Conservation (phyloP, 2,329 filamentous ascomycete species). For the Thermothelomyces thermophilus region DNA sequence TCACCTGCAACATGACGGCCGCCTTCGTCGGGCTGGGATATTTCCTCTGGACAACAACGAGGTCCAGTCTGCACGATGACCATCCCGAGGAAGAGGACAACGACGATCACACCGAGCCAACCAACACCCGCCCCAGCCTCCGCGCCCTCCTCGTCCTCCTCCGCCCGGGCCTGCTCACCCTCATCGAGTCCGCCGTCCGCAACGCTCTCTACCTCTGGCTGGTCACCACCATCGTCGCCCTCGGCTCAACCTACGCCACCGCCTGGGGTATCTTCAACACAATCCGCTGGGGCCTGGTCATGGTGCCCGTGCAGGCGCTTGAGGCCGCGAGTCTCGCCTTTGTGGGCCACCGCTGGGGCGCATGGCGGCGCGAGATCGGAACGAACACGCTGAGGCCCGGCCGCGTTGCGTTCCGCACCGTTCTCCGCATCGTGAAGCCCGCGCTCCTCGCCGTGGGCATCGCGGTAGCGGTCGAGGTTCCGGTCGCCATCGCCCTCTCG, state of each 20-base stretch:
- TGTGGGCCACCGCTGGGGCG: conserved; percentile 60
- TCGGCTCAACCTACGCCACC: conserved; percentile 60
- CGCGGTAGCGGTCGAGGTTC: conserved; percentile 53
- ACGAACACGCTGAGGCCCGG: conserved; percentile 18
- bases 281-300: conserved; percentile 66
- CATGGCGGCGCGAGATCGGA: conserved; percentile 33
- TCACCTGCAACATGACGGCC: conserved; percentile 23
- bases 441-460: conserved; percentile 47
- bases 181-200: conserved; percentile 58
- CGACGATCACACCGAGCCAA: background rate
- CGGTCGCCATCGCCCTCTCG: conserved; percentile 56
- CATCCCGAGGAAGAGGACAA: background rate
- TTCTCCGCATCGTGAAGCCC: conserved; percentile 40
- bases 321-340: conserved; percentile 61
- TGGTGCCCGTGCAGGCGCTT: conserved; percentile 63
- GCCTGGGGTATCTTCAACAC: conserved; percentile 70
- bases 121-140: conserved; percentile 31
- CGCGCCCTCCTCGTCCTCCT: conserved; percentile 44
- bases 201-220: conserved; percentile 69
- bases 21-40: background rate
- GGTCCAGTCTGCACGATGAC: background rate
- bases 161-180: conserved; percentile 52
- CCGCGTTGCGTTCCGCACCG: conserved; percentile 9
- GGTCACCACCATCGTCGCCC: conserved; percentile 54
- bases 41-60: background rate